Evolutionary conservation across 2,329 filamentous ascomycete species (phyloP), one percentile per base, ranked within the genome.

Genomic region (Clarireedia homoeocarpa): DNA sequence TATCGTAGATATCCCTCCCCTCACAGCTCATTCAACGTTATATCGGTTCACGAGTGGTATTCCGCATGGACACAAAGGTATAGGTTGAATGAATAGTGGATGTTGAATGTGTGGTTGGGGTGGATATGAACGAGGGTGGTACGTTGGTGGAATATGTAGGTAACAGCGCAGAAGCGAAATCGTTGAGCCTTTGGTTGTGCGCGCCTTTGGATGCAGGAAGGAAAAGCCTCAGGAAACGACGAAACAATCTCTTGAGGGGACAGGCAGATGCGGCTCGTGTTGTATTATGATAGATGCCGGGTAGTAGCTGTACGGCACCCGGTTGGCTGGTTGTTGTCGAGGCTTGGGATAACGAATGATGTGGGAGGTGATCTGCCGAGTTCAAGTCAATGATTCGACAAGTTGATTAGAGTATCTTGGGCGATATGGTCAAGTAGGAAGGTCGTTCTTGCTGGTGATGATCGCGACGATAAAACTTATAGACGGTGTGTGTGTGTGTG

Each of bases 21-120:
- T 56, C 61, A 68, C 69, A 66, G 59, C 58, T 64, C 56, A 70
- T 60, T 58, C 71, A 70, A 53, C 68, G 67, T 55, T 69, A 69
- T 30, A 69, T 63, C 52, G 48, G 69, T 47, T 66, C 59, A 47
- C 67, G 68, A 49, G 70, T 61, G 57, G 65, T 58, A 66, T 70
- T 70, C 63, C 65, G 68, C 70, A 72, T 72, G 66, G 66, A 67
- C 63, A 67, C 65, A 59, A 46, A 17, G 52, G 4, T 36, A 40
- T 23, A 4, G 38, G 27, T 40, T 17, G 48, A 52, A 48, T 24
- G 39, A 27, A 49, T 54, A 51, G 51, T 39, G 39, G 50, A 49
- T 30, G 53, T 45, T 56, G 27, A 51, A 6, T n/a, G 48, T 42
- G 52, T 58, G 45, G 30, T 55, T 44, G 30, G 30, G 27, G 48